These are phyloP conservation scores for Geranomyces variabilis DNA, from an alignment of 192 early-diverging fungal species.

Conservation along the genomic window DNA sequence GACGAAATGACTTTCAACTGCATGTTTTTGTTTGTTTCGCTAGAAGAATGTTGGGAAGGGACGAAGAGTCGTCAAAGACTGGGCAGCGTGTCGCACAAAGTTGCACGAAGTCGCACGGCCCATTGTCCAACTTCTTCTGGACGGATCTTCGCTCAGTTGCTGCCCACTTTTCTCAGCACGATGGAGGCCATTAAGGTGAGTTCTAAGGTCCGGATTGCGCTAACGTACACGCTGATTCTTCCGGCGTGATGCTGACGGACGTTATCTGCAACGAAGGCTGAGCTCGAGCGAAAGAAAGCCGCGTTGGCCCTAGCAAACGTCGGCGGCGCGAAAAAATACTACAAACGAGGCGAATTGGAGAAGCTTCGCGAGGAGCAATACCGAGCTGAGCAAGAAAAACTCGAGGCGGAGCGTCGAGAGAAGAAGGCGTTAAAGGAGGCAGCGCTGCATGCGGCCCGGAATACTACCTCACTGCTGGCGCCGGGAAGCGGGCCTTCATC, in stretches of 20 bases:
- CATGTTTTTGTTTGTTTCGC: too few species aligned
- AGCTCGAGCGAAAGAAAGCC: conserved; percentile 78
- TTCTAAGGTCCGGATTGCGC: not conserved
- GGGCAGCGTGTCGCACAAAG: too few species aligned
- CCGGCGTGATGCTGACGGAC: not conserved
- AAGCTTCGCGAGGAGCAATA: conserved; percentile 64
- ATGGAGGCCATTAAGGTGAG: conserved; percentile 26
- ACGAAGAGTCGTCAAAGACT: too few species aligned
- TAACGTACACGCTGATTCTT: not conserved
- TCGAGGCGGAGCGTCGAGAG: conserved; percentile 48
- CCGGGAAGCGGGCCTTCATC: not conserved
- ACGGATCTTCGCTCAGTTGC: too few species aligned
- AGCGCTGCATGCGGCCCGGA: conserved; percentile 16
- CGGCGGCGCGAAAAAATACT: conserved; percentile 68
- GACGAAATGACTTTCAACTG: too few species aligned
- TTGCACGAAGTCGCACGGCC: too few species aligned
- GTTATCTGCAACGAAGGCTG: conserved; percentile 54
- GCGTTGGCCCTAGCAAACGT: conserved; percentile 26
- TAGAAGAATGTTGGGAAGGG: too few species aligned
- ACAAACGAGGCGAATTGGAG: conserved; percentile 81
- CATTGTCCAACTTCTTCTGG: too few species aligned
- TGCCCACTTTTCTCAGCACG: not conserved
- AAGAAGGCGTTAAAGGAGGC: conserved; percentile 33
- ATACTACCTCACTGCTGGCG: not conserved
- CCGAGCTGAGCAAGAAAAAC: conserved; percentile 50